Base-by-base conservation (phyloP, 2,329 filamentous ascomycete genomes). In the Albophoma yamanashiensis region DNA sequence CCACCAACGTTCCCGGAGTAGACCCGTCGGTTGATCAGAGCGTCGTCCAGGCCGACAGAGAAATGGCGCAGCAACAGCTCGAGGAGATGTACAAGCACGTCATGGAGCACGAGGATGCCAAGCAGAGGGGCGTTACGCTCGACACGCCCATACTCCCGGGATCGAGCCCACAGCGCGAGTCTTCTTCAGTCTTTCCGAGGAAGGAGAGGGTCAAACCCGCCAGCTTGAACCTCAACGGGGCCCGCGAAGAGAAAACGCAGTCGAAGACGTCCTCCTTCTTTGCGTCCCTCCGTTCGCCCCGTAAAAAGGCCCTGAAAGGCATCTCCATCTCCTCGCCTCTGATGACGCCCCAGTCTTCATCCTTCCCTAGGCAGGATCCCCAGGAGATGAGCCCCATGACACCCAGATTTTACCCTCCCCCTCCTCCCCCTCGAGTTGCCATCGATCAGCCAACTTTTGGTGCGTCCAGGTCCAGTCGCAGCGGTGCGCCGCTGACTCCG, bases 31-130 rank as follows among this genome's bases (percentile, higher is more conserved):
- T 97, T 62, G 91, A 97, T 71, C 86, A 88, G 61, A 82, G 81
- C 61, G 82, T 96, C 20, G 82, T 97, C 31, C 83, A 88, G 61
- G 82, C 84, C 62, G 90, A 96, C 74, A 85, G 83, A 70, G 80
- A 82, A 68, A 87, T 88, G 77, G 86, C 90, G 64, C 87, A 94
- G 73, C 81, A 87, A 64, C 89, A 96, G 71, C 86, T 97, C 73
- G 92, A 96, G 73, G 86, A 90, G 67, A 86, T 97, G 71, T 97
- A 97, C 75, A 91, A 87, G 63, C 89, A 92, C 66, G 92, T 96
- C 64, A 89, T 96, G 86, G 91, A 92, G 72, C 89, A 96, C 67
- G 92, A 97, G 68, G 84, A 82, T 61, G 84, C 84, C 58, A 87
- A 86, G 71, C 77, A 80, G 64, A 78, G 78, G 56, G 84, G 85